Evolutionary conservation across 306 rosid species (phyloP).

Genomic region (Herpetospermum pedunculosum): DNA sequence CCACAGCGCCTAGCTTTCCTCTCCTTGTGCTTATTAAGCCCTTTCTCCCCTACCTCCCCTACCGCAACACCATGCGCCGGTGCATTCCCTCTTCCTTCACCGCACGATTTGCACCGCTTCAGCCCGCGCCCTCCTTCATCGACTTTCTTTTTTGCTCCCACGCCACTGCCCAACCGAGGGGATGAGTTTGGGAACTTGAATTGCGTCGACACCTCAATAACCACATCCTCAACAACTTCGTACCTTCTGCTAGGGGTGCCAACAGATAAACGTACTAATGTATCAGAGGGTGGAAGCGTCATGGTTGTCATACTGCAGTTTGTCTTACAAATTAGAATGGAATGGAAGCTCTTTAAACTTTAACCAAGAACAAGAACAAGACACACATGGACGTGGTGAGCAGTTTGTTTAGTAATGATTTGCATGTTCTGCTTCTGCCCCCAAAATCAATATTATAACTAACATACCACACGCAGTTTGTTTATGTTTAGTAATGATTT

Average conservation of each 20-base stretch:
- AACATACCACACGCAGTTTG: too few relatives aligned
- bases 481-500: too few relatives aligned
- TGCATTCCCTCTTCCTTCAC: constrained; percentile 26
- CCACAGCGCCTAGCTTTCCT: neutral
- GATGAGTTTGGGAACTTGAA: constrained; percentile 63
- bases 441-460: neutral
- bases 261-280: neutral
- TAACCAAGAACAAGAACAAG: neutral
- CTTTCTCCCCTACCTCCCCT: constrained; percentile 22
- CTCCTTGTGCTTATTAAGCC: neutral
- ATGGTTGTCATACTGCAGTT: neutral
- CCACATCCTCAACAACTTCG: neutral
- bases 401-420: constrained; percentile 3
- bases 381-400: neutral
- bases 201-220: constrained; percentile 24
- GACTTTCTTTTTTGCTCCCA: constrained; percentile 23
- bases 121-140: constrained; percentile 18
- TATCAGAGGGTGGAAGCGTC: neutral
- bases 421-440: constrained; percentile 1
- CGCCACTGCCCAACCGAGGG: constrained; percentile 24
- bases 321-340: neutral
- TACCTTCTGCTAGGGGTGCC: neutral
- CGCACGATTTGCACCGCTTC: constrained; percentile 48
- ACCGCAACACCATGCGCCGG: constrained; percentile 29
- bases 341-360: neutral